Percentiles rank a stretch among this genome's conserved stretches.
These are phyloP conservation scores for Hymenoscyphus infarciens DNA, from an alignment of 2,329 filamentous ascomycete genomes.

Conservation along the genomic window DNA sequence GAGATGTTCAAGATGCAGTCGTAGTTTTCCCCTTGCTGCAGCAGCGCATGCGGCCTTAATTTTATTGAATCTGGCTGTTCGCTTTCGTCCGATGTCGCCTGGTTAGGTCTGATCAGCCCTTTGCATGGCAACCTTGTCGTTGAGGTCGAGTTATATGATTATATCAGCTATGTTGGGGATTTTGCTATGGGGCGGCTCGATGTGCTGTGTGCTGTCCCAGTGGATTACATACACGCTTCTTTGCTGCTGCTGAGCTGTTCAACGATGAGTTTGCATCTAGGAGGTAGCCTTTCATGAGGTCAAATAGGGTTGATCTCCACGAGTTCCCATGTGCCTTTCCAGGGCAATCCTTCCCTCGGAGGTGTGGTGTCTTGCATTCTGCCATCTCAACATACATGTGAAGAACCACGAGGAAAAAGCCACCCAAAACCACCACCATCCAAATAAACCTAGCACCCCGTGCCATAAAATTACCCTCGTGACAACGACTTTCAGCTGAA, in stretches of 20 bases:
- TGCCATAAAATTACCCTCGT: not conserved
- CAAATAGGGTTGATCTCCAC: not conserved
- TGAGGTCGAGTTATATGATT: not conserved
- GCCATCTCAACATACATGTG: not conserved
- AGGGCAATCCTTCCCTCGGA: not conserved
- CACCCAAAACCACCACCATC: not conserved
- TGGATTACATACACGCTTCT: not conserved
- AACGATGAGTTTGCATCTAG: not conserved
- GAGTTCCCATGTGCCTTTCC: not conserved
- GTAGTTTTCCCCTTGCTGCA: conserved; percentile 5
- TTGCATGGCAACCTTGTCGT: not conserved
- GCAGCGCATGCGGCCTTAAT: conserved; percentile 8
- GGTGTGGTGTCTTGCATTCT: not conserved
- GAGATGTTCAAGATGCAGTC: conserved; percentile 1
- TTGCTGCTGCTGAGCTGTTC: not conserved
- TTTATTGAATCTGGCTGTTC: not conserved
- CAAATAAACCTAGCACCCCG: not conserved
- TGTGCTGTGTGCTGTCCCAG: not conserved
- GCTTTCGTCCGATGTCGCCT: conserved; percentile 12
- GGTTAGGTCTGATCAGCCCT: not conserved
- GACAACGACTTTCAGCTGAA: not conserved
- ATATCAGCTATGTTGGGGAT: not conserved
- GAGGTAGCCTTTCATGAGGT: not conserved
- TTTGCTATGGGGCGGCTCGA: not conserved
- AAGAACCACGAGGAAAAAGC: not conserved